Evolutionary conservation across 1,139 yeast genomes (phyloP), one percentile per base, ranked within the genome.

Genomic region (Geotrichum phurueaensis): DNA sequence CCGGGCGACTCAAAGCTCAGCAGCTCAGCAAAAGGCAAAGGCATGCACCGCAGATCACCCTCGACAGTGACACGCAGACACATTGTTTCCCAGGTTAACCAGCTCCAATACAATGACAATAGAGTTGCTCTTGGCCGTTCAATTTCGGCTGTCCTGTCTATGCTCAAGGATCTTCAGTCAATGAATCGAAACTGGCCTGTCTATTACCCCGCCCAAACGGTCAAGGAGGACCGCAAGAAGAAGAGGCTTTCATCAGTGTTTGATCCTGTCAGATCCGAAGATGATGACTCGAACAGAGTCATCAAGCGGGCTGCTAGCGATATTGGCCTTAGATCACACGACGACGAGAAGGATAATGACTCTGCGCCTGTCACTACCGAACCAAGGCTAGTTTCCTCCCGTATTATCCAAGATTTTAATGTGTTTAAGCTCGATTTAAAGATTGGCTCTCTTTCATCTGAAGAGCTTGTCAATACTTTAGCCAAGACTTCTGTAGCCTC

Each of bases 51-150:
- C 33, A 60, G 71, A 23, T 63, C 69, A 3, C 67, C 68, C 2
- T 68, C 70, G 9, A 50, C 67, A n/a, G 65, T 65, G 4, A 67
- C 71, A 3, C 67, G 68, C n/a, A 67, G 66, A 15, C 70, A 68
- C 56, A 67, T 71, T 43, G 66, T 66, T n/a, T 66, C 72, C 22
- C 84, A 87, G 54, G 70, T 85, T 29, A 83, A 84, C 63, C 95
- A 89, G 68, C 72, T 84, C 33, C 86, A 83, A 62, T 89, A 87
- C 72, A 87, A 87, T 69, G 84, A 85, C 64, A 84, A 84, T 73
- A 80, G 85, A 60, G 75, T 83, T 2, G 79, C 86, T 0, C 76
- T 89, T 62, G 88, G 85, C 62, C 75, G 87, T 58, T 79, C 86
- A 20, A 86, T 89, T 62, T 78, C 82, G 62, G 78, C 82, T 47